Percentiles rank a stretch among this genome's conserved stretches.
Evolutionary conservation across 1,284 basidiomycete species (phyloP).

Genomic region (Pholiota adiposa): DNA sequence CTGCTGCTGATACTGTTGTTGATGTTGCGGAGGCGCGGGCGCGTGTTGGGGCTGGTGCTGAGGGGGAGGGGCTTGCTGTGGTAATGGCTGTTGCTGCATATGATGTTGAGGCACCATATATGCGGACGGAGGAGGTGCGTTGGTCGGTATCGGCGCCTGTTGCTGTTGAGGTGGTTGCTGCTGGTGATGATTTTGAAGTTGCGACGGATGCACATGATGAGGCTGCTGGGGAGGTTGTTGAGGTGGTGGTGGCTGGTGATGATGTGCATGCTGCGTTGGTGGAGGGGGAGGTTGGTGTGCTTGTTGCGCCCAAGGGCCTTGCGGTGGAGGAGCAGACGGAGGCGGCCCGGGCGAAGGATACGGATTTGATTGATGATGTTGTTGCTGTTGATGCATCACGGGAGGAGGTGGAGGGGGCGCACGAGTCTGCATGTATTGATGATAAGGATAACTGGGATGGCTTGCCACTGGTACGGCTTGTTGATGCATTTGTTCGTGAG

Average conservation of each 20-base stretch:
- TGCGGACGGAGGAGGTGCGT: conserved; percentile 23
- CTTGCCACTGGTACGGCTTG: conserved; percentile 33
- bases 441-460: conserved; percentile 38
- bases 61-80: conserved; percentile 26
- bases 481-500: conserved; percentile 41
- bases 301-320: conserved; percentile 37
- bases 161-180: conserved; percentile 29
- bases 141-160: conserved; percentile 31
- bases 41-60: conserved; percentile 22
- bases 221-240: conserved; percentile 30
- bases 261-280: conserved; percentile 27
- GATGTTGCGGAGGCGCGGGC: conserved; percentile 24
- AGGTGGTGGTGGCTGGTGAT: conserved; percentile 25
- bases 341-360: conserved; percentile 40
- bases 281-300: conserved; percentile 26
- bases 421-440: conserved; percentile 40
- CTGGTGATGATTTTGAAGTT: conserved; percentile 26
- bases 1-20: conserved; percentile 28
- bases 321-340: conserved; percentile 33
- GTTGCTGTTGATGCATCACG: conserved; percentile 34
- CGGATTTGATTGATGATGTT: conserved; percentile 36
- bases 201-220: conserved; percentile 23
- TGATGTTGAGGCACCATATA: conserved; percentile 31
- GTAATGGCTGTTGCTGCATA: neutral
- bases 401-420: conserved; percentile 19